A percentile compares a stretch with the other conserved stretches of the same genome.
Conservation (phyloP, 495 filamentous ascomycete species). For the Trichocladium uniseriatum region DNA sequence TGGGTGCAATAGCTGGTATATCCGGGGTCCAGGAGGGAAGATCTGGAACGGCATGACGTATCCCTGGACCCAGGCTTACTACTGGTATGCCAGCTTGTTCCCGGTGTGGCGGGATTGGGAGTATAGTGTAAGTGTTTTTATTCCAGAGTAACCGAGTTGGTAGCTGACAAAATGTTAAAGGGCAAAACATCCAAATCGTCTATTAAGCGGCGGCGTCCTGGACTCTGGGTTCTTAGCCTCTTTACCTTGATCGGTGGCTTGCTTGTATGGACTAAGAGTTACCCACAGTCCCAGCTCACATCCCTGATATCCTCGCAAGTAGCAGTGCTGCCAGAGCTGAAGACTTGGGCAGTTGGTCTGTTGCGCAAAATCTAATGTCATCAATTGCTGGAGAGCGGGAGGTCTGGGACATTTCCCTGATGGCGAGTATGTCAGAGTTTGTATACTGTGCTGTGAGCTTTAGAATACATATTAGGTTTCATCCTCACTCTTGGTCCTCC, state of each 20-base stretch:
- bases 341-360: background rate
- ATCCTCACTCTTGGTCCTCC: too few relatives aligned
- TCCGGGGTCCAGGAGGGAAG: slow-evolving; percentile 6
- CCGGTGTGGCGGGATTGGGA: slow-evolving; percentile 8
- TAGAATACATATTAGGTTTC: too few relatives aligned
- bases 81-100: slow-evolving; percentile 12
- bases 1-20: slow-evolving; percentile 37
- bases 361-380: too few relatives aligned
- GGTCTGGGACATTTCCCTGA: too few relatives aligned
- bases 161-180: background rate
- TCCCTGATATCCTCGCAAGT: background rate
- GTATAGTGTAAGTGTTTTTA: background rate
- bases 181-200: background rate
- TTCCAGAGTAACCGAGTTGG: background rate
- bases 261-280: background rate
- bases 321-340: background rate
- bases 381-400: too few relatives aligned
- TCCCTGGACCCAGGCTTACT: slow-evolving; percentile 10
- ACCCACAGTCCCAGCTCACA: background rate
- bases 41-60: slow-evolving; percentile 14
- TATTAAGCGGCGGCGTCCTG: background rate
- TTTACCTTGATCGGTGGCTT: background rate
- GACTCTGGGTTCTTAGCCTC: background rate
- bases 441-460: too few relatives aligned
- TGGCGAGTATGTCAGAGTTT: too few relatives aligned